Conservation (phyloP, 2,329 filamentous ascomycete genomes). For the Blastomyces emzantsi region DNA sequence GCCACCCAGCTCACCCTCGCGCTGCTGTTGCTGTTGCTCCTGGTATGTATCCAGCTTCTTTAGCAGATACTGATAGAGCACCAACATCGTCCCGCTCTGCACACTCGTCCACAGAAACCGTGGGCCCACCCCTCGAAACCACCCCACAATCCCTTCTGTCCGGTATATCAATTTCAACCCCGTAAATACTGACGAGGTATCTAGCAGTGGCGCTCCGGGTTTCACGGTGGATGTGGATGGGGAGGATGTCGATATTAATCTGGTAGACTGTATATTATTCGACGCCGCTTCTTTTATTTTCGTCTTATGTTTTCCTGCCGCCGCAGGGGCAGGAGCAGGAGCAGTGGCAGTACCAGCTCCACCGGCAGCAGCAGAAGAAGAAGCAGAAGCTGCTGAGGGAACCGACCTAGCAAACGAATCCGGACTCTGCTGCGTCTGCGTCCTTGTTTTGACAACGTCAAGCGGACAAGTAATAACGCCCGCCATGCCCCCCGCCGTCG, state of each 20-base stretch:
- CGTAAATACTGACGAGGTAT: constrained; percentile 81
- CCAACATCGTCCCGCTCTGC: constrained; percentile 93
- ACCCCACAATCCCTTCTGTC: constrained; percentile 77
- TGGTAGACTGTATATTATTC: constrained; percentile 48
- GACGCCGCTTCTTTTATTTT: constrained; percentile 20
- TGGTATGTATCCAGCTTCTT: constrained; percentile 58
- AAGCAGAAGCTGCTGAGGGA: neutral
- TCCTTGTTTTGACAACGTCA: constrained; percentile 93
- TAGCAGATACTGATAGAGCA: constrained; percentile 83
- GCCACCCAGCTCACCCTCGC: constrained; percentile 18
- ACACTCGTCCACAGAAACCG: constrained; percentile 95
- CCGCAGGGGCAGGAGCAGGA: neutral
- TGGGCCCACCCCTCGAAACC: constrained; percentile 91
- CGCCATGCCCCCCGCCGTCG: constrained; percentile 80
- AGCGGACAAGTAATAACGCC: constrained; percentile 92
- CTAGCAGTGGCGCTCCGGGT: constrained; percentile 68
- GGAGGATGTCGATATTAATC: constrained; percentile 80
- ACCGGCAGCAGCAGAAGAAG: constrained; percentile 7
- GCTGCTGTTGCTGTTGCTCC: neutral
- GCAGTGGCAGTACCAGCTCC: neutral
- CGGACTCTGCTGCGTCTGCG: constrained; percentile 79
- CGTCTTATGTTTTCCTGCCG: neutral
- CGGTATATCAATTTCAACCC: constrained; percentile 82
- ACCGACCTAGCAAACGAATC: constrained; percentile 18
- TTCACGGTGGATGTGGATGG: constrained; percentile 73